Evolutionary conservation across 169 alveolate species (phyloP).

Genomic region (Plasmodium gonderi): DNA sequence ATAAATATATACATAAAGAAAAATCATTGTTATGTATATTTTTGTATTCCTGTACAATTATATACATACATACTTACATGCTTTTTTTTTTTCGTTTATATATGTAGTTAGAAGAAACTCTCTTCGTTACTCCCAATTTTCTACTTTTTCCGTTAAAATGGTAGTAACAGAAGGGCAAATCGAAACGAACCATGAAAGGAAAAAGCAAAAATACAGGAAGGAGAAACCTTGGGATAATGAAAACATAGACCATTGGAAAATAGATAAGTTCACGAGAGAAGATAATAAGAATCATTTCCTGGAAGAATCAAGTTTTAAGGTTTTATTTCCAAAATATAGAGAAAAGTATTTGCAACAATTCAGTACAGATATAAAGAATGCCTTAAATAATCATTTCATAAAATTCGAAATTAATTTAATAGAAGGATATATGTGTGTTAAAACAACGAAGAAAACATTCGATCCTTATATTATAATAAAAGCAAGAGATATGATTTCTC

Average conservation of each 20-base stretch:
- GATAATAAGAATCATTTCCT: slow-evolving; percentile 87
- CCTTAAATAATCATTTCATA: slow-evolving; percentile 87
- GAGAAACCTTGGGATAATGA: slow-evolving; percentile 99
- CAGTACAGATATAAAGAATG: slow-evolving; percentile 95
- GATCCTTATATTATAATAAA: slow-evolving; percentile 98
- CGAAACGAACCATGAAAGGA: slow-evolving; percentile 29
- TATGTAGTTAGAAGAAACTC: too few species aligned
- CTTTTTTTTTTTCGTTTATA: too few species aligned
- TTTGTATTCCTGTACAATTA: too few species aligned
- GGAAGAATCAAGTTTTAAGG: slow-evolving; percentile 98
- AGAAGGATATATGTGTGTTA: slow-evolving; percentile 99
- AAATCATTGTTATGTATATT: too few species aligned
- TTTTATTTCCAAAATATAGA: slow-evolving; percentile 97
- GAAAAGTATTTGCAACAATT: slow-evolving; percentile 97
- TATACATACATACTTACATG: too few species aligned
- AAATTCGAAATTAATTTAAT: slow-evolving; percentile 96
- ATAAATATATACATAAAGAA: too few species aligned
- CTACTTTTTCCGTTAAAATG: not conserved
- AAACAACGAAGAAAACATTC: slow-evolving; percentile 97
- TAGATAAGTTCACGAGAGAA: slow-evolving; percentile 90
- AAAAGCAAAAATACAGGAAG: slow-evolving; percentile 93
- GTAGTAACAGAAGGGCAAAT: not conserved
- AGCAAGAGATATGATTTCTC: slow-evolving; percentile 98
- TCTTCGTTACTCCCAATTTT: not conserved
- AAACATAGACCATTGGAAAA: slow-evolving; percentile 98